These are phyloP conservation scores for Nemania abortiva DNA, from an alignment of 2,329 filamentous ascomycete species.

Conservation along the genomic window DNA sequence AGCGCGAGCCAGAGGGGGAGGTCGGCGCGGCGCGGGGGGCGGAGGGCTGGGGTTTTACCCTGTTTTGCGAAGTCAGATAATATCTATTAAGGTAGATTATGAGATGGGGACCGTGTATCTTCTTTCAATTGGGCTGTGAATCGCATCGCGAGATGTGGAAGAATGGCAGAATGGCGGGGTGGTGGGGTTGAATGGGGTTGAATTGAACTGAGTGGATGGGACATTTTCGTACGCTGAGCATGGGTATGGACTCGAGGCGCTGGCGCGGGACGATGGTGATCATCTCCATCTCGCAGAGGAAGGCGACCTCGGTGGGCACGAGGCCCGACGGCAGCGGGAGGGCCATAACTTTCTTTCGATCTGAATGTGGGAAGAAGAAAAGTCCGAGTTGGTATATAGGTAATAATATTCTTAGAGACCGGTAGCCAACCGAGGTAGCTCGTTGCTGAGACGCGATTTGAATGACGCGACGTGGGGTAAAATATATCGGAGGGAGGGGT, in stretches of 20 bases:
- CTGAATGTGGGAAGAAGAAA: slow-evolving; percentile 8
- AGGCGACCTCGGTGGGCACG: slow-evolving; percentile 88
- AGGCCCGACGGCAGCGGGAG: slow-evolving; percentile 63
- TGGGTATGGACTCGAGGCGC: slow-evolving; percentile 83
- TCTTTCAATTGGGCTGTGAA: background rate
- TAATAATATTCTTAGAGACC: background rate
- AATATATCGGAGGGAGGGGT: background rate
- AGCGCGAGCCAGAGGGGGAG: slow-evolving; percentile 95
- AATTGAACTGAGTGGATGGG: background rate
- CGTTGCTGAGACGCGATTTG: slow-evolving; percentile 22
- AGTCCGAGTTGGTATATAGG: background rate
- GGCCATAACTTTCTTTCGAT: slow-evolving; percentile 42
- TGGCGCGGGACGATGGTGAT: slow-evolving; percentile 94
- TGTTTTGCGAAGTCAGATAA: slow-evolving; percentile 53
- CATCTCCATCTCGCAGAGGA: slow-evolving; percentile 97
- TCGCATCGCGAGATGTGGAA: slow-evolving; percentile 39
- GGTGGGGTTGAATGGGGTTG: slow-evolving; percentile 20
- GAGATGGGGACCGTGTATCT: background rate
- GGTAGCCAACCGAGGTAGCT: too few relatives aligned
- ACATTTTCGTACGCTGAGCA: slow-evolving; percentile 78
- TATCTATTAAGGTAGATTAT: too few relatives aligned
- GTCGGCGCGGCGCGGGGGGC: slow-evolving; percentile 82
- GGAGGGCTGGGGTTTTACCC: slow-evolving; percentile 82
- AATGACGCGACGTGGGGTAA: slow-evolving; percentile 35
- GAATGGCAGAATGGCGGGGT: slow-evolving; percentile 31